Evolutionary conservation across 108 stramenopile species (phyloP), one percentile per base, ranked within the genome.

Genomic region (Nitzschia putrida): DNA sequence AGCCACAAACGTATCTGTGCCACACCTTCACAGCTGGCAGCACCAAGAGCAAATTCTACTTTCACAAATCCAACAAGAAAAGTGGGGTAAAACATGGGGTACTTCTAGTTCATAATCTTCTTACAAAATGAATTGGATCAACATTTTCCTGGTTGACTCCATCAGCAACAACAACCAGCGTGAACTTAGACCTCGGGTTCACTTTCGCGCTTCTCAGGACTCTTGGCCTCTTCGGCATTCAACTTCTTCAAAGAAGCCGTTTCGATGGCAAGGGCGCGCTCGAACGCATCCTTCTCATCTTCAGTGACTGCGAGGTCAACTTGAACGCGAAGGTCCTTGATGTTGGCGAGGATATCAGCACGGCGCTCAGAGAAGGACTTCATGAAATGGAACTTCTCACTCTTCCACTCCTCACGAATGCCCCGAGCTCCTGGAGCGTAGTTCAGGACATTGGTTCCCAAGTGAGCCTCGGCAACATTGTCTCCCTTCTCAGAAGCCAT

Each of bases 141-240:
- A n/a, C n/a, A n/a, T n/a, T n/a, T n/a, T n/a, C n/a, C n/a, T n/a
- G n/a, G n/a, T n/a, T n/a, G n/a, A n/a, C n/a, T n/a, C n/a, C n/a
- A n/a, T n/a, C n/a, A n/a, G n/a, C n/a, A n/a, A n/a, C n/a, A n/a
- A n/a, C n/a, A n/a, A n/a, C n/a, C n/a, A n/a, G n/a, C n/a, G n/a
- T n/a, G n/a, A n/a, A n/a, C n/a, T n/a, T n/a, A n/a, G n/a, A n/a
- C n/a, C n/a, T n/a, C n/a, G n/a, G n/a, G n/a, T n/a, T n/a, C n/a
- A n/a, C n/a, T n/a, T n/a, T n/a, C n/a, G n/a, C n/a, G n/a, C n/a
- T n/a, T n/a, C n/a, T n/a, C n/a, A n/a, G n/a, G n/a, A n/a, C n/a
- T n/a, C n/a, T n/a, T n/a, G n/a, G n/a, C n/a, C n/a, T 78, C 52
- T 40, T 72, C 61, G 14, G 41, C 18, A 61, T 72, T 78, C 64